Evolutionary conservation across 345 rosid genomes (phyloP).

Genomic region (Eucalyptus sp.): DNA sequence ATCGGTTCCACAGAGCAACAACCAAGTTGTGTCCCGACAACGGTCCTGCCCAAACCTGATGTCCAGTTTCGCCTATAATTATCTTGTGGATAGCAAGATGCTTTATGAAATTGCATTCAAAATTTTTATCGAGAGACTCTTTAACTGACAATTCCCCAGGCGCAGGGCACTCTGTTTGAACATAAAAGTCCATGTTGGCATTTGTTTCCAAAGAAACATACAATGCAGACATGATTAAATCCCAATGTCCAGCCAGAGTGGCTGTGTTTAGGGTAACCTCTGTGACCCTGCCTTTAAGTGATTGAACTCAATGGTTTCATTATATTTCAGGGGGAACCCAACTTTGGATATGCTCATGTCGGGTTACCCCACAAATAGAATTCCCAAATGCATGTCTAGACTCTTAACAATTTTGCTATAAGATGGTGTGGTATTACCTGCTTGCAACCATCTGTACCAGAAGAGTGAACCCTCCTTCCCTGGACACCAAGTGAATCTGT

Average conservation of each 20-base stretch:
- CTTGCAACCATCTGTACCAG: conserved; percentile 52
- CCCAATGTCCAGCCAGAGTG: neutral
- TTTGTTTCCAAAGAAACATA: neutral
- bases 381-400: neutral
- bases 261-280: neutral
- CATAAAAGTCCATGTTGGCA: neutral
- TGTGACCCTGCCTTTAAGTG: neutral
- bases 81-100: neutral
- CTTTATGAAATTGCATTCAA: neutral
- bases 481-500: conserved; percentile 98
- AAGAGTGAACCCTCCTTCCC: conserved; percentile 64
- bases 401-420: neutral
- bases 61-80: neutral
- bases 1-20: conserved; percentile 88
- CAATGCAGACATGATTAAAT: neutral
- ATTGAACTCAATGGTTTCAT: neutral
- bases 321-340: neutral
- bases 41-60: conserved; percentile 94
- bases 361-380: neutral
- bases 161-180: neutral
- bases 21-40: conserved; percentile 59
- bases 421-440: conserved; percentile 30
- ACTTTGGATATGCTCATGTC: neutral
- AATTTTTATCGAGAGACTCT: neutral
- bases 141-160: neutral